Conservation (phyloP, 441 rosid species). For the Geranium incanum region DNA sequence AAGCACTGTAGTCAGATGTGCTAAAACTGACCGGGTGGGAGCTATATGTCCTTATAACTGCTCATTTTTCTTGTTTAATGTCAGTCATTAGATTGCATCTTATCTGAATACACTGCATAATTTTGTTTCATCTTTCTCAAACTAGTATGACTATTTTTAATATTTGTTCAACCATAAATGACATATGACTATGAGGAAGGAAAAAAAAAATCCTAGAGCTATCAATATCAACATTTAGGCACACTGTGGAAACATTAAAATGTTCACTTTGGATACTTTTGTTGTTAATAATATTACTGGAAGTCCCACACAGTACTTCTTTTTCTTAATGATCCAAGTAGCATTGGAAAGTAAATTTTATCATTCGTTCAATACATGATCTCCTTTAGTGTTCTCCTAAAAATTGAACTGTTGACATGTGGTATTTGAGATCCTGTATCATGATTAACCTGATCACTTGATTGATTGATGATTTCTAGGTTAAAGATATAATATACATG, state of each 20-base stretch:
- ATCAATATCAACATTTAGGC: neutral
- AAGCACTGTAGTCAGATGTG: neutral
- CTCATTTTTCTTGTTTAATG: neutral
- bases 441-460: neutral
- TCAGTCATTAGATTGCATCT: neutral
- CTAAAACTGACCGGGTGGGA: neutral
- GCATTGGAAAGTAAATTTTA: neutral
- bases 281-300: neutral
- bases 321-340: neutral
- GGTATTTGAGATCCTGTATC: neutral
- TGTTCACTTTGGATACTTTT: neutral
- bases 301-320: neutral
- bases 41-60: neutral
- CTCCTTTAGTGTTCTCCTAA: neutral
- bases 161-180: neutral
- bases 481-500: neutral
- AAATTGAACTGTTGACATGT: neutral
- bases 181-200: neutral
- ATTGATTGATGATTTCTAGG: neutral
- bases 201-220: neutral
- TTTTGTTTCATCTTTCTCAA: constrained; percentile 1
- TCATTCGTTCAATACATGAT: neutral
- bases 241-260: neutral
- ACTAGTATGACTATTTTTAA: neutral
- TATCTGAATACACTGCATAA: neutral